These are phyloP conservation scores for Pilasporangium apinafurcum DNA, from an alignment of 352 stramenopile species.

Conservation along the genomic window DNA sequence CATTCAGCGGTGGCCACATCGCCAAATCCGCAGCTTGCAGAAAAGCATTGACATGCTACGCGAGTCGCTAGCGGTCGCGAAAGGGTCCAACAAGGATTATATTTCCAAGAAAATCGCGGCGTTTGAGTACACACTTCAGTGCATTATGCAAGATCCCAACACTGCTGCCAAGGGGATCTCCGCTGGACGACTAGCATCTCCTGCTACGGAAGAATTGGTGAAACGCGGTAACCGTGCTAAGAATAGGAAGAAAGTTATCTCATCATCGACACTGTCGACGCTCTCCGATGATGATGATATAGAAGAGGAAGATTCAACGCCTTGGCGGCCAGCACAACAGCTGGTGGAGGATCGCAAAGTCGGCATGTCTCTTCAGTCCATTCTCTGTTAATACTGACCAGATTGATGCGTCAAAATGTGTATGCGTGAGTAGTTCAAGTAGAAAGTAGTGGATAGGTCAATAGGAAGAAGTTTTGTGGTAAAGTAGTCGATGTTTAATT, in stretches of 20 bases:
- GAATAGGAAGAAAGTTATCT: slow-evolving; percentile 27
- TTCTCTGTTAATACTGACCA: slow-evolving; percentile 61
- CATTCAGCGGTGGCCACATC: slow-evolving; percentile 80
- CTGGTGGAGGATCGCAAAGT: slow-evolving; percentile 24
- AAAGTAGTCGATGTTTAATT: too few relatives aligned
- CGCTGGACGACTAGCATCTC: slow-evolving; percentile 46
- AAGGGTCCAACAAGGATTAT: slow-evolving; percentile 73
- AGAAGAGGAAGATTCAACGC: slow-evolving; percentile 10
- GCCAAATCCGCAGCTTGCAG: slow-evolving; percentile 74
- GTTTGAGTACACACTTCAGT: slow-evolving; percentile 77
- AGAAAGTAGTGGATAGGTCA: too few relatives aligned
- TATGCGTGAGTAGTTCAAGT: too few relatives aligned
- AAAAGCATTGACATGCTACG: slow-evolving; percentile 83
- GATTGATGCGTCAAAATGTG: background rate
- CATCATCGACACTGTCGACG: slow-evolving; percentile 14
- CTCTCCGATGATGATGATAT: slow-evolving; percentile 36
- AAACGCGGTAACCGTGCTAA: slow-evolving; percentile 50
- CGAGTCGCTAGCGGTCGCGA: slow-evolving; percentile 62
- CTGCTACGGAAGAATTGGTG: slow-evolving; percentile 44
- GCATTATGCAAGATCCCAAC: slow-evolving; percentile 78
- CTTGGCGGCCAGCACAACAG: slow-evolving; percentile 4
- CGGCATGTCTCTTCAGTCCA: slow-evolving; percentile 72
- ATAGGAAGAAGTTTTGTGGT: too few relatives aligned
- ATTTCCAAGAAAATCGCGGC: slow-evolving; percentile 78
- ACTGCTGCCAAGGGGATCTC: slow-evolving; percentile 71